phyloP scores from a whole-genome alignment of 2,329 filamentous ascomycete species.

The Gliomastix tumulicola region DNA sequence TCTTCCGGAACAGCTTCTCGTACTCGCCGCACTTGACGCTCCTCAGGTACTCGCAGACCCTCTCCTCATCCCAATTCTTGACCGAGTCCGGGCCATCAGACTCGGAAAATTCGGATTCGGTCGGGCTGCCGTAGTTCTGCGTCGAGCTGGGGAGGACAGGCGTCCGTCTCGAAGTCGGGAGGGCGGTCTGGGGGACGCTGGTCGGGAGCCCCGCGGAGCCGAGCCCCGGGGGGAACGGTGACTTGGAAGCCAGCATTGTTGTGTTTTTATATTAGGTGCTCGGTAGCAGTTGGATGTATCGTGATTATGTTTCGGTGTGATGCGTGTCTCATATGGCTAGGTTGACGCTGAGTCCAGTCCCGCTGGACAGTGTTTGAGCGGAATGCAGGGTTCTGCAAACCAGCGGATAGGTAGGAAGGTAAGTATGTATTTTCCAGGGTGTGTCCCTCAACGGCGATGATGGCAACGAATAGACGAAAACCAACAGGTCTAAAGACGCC shows the following conservation, averaged over 20 bases:
- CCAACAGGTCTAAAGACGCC: too few relatives aligned
- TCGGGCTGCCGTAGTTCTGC: slow-evolving; percentile 70
- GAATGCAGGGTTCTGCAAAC: too few relatives aligned
- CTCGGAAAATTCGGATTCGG: slow-evolving; percentile 89
- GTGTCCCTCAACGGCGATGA: too few relatives aligned
- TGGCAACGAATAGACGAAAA: too few relatives aligned
- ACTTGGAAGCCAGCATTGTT: slow-evolving; percentile 71
- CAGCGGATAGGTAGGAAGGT: too few relatives aligned
- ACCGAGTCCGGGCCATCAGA: slow-evolving; percentile 68
- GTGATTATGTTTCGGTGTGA: too few relatives aligned
- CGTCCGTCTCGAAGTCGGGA: slow-evolving; percentile 44
- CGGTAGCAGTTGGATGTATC: too few relatives aligned
- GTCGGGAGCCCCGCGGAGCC: slow-evolving; percentile 36
- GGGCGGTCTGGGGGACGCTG: slow-evolving; percentile 37
- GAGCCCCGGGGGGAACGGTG: slow-evolving; percentile 54
- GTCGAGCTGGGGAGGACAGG: slow-evolving; percentile 40
- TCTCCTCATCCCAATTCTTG: slow-evolving; percentile 85
- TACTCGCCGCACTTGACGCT: slow-evolving; percentile 93
- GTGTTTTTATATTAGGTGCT: background rate
- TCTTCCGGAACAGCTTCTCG: slow-evolving; percentile 79
- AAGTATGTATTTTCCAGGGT: too few relatives aligned
- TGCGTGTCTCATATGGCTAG: too few relatives aligned
- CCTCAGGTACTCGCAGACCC: slow-evolving; percentile 83
- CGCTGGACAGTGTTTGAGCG: too few relatives aligned
- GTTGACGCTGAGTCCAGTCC: too few relatives aligned